Evolutionary conservation across 805 yeast species (phyloP), one percentile per base, ranked within the genome.

Genomic region (Wickerhamomyces bisporus): DNA sequence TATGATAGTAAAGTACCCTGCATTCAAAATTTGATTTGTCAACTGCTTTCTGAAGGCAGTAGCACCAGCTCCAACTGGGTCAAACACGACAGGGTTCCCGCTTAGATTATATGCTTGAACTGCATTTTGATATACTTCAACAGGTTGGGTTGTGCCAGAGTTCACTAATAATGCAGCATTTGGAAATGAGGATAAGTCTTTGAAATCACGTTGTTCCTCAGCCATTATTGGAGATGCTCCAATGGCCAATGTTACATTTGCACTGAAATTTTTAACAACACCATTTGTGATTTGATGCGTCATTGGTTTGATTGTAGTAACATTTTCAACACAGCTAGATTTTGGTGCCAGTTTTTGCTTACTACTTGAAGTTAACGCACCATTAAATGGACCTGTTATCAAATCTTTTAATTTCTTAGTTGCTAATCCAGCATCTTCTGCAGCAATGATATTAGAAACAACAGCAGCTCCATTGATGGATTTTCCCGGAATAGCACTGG

Each of bases 41-140:
- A 77, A 64, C 3, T 59, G 50, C 28, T 64, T 62, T 41, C 97
- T 68, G 5, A 75, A 70, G 4, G 52, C 40, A 0, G 95, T 71
- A 0, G 96, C 96, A 20, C 95, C 95, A 28, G 81, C 86, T 1
- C 88, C 97, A n/a, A 88, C 96, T 1, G 96, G 97, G 57, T 88
- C 97, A 48, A 83, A 80, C 0, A 88, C 75, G 24, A 88, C 71
- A 4, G 86, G 89, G 32, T 70, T 66, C 3, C 74, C 73, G 12
- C 57, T 48, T 12, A 52, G 54, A 52, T 81, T 82, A 55, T 88
- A 86, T 0, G 71, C 73, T 9, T 55, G 53, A 15, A 82, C 58
- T 0, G 91, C 95, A 3, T 53, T 49, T 17, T 65, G 47, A 43
- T 74, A 73, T 39, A 70, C 62, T 0, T 59, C 61, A 42, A 75